Conservation (phyloP, 75 land plant species). For the Cryptomeria japonica region DNA sequence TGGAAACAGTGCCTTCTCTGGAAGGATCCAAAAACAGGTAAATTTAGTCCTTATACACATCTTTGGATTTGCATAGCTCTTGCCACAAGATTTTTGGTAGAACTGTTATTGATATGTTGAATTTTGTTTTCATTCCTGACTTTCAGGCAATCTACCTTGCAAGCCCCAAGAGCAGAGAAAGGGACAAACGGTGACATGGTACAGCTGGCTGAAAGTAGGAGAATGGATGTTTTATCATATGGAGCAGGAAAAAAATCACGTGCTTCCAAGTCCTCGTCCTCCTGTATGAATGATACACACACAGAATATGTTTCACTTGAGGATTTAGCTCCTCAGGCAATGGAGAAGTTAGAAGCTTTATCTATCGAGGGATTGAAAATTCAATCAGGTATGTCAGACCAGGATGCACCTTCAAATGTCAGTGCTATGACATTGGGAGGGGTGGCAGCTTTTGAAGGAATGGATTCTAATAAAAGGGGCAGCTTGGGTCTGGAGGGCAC, state of each 20-base stretch:
- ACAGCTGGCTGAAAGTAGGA: slow-evolving; percentile 9
- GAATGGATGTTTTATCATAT: slow-evolving; percentile 6
- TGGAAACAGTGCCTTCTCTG: slow-evolving; percentile 55
- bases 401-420: slow-evolving; percentile 74
- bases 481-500: slow-evolving; percentile 67
- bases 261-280: not conserved
- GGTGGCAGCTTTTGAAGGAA: slow-evolving; percentile 49
- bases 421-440: slow-evolving; percentile 54
- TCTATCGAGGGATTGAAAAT: slow-evolving; percentile 94
- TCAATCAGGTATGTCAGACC: slow-evolving; percentile 87
- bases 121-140: not conserved
- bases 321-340: slow-evolving; percentile 95
- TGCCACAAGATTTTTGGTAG: not conserved
- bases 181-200: not conserved
- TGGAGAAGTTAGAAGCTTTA: slow-evolving; percentile 92
- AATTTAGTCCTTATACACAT: not conserved
- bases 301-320: slow-evolving; percentile 84
- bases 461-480: slow-evolving; percentile 25
- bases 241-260: not conserved
- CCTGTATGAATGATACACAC: not conserved
- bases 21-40: slow-evolving; percentile 28
- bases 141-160: slow-evolving; percentile 5
- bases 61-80: not conserved
- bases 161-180: not conserved
- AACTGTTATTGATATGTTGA: not conserved